These are phyloP conservation scores for Rheum nobile DNA, from an alignment of 148 eudicot genomes.

Conservation along the genomic window DNA sequence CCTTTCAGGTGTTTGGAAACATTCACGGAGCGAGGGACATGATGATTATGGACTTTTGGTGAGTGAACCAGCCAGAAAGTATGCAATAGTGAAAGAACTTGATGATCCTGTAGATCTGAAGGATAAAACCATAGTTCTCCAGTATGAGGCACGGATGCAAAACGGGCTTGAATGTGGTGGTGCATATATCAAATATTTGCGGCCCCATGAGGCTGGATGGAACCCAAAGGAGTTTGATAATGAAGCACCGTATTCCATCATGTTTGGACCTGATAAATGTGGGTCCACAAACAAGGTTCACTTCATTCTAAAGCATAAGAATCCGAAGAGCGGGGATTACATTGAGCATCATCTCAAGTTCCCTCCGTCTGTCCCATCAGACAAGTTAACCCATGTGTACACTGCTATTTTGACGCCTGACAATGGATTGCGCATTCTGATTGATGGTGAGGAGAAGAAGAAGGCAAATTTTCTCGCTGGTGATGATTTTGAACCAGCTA, in stretches of 20 bases:
- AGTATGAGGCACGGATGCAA: slow-evolving; percentile 78
- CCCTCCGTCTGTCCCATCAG: slow-evolving; percentile 90
- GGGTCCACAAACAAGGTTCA: slow-evolving; percentile 96
- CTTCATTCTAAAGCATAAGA: slow-evolving; percentile 81
- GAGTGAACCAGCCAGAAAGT: slow-evolving; percentile 79
- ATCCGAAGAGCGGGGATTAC: slow-evolving; percentile 75
- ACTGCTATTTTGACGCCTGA: slow-evolving; percentile 69
- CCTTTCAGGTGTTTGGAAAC: slow-evolving; percentile 77
- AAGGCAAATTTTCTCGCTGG: slow-evolving; percentile 54
- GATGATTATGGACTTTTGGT: slow-evolving; percentile 94
- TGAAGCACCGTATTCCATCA: slow-evolving; percentile 69
- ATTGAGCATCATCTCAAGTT: slow-evolving; percentile 85
- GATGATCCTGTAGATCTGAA: slow-evolving; percentile 53
- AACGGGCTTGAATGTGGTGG: slow-evolving; percentile 91
- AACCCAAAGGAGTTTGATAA: slow-evolving; percentile 61
- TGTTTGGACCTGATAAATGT: slow-evolving; percentile 94
- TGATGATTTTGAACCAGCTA: slow-evolving; percentile 70
- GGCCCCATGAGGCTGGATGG: slow-evolving; percentile 94
- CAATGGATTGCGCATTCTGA: slow-evolving; percentile 50
- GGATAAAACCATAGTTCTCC: slow-evolving; percentile 60
- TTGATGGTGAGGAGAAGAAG: slow-evolving; percentile 94
- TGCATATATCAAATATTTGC: slow-evolving; percentile 75
- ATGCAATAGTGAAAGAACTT: slow-evolving; percentile 86
- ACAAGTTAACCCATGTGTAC: slow-evolving; percentile 69
- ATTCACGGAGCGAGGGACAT: slow-evolving; percentile 81